Conservation (phyloP, 2,329 filamentous ascomycete species). For the Westerdykella aurantiaca region DNA sequence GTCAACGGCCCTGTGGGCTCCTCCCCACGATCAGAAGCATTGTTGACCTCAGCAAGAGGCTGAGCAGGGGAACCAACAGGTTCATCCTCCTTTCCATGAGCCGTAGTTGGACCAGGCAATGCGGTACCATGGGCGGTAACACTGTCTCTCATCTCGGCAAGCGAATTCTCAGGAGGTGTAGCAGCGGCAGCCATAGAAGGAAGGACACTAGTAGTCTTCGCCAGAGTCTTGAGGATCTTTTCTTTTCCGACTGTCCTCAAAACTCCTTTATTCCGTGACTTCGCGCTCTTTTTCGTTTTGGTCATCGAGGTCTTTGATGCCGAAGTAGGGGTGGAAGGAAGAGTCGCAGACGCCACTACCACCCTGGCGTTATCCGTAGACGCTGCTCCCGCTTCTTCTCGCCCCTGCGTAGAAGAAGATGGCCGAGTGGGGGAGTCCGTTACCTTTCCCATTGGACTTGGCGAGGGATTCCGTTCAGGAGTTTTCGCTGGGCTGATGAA, state of each 20-base stretch:
- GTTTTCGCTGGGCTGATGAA: slow-evolving; percentile 16
- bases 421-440: slow-evolving; percentile 8
- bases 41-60: background rate
- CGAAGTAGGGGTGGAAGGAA: background rate
- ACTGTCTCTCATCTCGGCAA: no score
- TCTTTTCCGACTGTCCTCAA: slow-evolving; percentile 24
- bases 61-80: slow-evolving; percentile 11
- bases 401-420: slow-evolving; percentile 18
- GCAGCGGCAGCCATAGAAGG: background rate
- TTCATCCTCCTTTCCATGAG: slow-evolving; percentile 10
- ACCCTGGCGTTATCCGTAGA: slow-evolving; percentile 22
- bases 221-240: background rate
- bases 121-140: background rate
- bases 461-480: background rate
- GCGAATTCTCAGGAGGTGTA: no score
- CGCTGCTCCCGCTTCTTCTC: slow-evolving; percentile 32
- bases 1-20: slow-evolving; percentile 23
- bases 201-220: background rate
- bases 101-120: slow-evolving; percentile 1
- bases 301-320: background rate
- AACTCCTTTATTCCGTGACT: slow-evolving; percentile 19
- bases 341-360: slow-evolving; percentile 11
- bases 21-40: slow-evolving; percentile 10
- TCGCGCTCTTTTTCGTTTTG: slow-evolving; percentile 3
- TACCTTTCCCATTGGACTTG: background rate